Evolutionary conservation across 2,329 filamentous ascomycete genomes (phyloP).

Genomic region (Plectosphaerella sp.): DNA sequence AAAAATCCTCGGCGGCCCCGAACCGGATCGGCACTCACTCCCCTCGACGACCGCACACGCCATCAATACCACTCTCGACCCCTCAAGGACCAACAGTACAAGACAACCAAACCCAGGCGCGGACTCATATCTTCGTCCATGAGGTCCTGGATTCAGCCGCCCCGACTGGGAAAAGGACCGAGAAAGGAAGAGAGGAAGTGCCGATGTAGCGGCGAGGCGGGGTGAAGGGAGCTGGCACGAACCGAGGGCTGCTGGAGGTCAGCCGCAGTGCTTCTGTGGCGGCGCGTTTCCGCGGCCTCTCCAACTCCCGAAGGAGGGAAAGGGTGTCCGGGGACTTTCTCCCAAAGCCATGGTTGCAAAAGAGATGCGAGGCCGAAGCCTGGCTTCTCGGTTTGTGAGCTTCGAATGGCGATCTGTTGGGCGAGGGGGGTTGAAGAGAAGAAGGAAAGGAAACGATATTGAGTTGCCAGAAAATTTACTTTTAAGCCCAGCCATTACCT

Average conservation of each 20-base stretch:
- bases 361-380: conserved; percentile 30
- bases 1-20: conserved; percentile 58
- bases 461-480: conserved; percentile 6
- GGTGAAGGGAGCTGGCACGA: conserved; percentile 23
- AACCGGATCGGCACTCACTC: conserved; percentile 19
- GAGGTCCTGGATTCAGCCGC: conserved; percentile 35
- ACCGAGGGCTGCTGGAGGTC: conserved; percentile 59
- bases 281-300: conserved; percentile 88
- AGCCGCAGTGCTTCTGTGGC: conserved; percentile 99
- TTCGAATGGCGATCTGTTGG: conserved; percentile 99
- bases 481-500: conserved; percentile 5
- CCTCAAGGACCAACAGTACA: conserved; percentile 9
- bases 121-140: conserved; percentile 92
- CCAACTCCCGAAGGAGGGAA: conserved; percentile 29
- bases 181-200: conserved; percentile 17
- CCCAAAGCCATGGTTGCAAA: conserved; percentile 71
- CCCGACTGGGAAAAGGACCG: background rate
- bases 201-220: conserved; percentile 43
- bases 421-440: conserved; percentile 71
- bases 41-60: conserved; percentile 18
- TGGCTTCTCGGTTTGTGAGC: conserved; percentile 80
- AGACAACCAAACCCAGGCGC: conserved; percentile 32
- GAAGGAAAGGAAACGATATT: conserved; percentile 25
- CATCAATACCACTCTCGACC: conserved; percentile 16
- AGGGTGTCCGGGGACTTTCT: conserved; percentile 99